These are phyloP conservation scores for Conringia planisiliqua DNA, from an alignment of 345 rosid species.

Conservation along the genomic window DNA sequence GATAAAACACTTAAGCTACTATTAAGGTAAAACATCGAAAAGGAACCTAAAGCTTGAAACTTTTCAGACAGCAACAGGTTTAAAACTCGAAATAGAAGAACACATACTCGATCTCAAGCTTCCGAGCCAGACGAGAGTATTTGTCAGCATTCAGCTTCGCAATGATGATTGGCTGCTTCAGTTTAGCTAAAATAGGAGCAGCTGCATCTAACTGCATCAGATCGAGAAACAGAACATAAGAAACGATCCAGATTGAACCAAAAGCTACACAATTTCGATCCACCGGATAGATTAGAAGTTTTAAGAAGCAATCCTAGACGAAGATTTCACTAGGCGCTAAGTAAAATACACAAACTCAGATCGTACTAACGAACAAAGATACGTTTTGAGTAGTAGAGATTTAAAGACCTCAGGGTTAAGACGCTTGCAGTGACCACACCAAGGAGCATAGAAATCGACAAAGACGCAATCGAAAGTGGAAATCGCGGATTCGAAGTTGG, in stretches of 20 bases:
- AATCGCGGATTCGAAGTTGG: constrained; percentile 76
- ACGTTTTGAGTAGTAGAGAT: neutral
- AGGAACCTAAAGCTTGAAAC: neutral
- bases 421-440: constrained; percentile 98
- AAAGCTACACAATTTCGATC: neutral
- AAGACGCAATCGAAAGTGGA: constrained; percentile 69
- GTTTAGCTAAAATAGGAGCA: constrained; percentile 66
- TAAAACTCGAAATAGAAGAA: too few relatives aligned
- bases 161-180: constrained; percentile 71
- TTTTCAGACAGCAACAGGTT: neutral
- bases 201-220: constrained; percentile 78
- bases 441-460: constrained; percentile 92
- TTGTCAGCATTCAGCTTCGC: constrained; percentile 91
- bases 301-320: neutral
- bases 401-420: constrained; percentile 75
- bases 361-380: neutral
- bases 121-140: constrained; percentile 57
- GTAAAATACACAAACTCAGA: neutral
- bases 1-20: neutral
- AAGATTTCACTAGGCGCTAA: neutral
- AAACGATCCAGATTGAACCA: neutral
- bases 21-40: neutral
- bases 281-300: too few relatives aligned
- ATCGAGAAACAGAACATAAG: neutral
- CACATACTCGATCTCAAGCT: constrained; percentile 78